Percentiles rank a stretch among this genome's conserved stretches.
These are phyloP conservation scores for Malania oleifera DNA, from an alignment of 164 flowering plant species.

Conservation along the genomic window DNA sequence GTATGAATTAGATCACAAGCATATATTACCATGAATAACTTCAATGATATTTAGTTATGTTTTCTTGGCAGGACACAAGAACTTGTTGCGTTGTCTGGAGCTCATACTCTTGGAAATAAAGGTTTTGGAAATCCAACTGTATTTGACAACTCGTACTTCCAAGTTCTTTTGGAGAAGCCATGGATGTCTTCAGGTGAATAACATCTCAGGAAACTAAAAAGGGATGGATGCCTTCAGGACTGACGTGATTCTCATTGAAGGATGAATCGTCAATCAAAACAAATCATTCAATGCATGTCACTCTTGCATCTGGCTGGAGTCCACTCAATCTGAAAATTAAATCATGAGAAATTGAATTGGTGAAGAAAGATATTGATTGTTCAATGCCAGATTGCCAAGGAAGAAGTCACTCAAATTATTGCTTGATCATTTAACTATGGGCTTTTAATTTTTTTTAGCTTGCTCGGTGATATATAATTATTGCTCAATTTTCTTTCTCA, in stretches of 20 bases:
- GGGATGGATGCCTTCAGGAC: constrained; percentile 78
- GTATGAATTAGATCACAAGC: background rate
- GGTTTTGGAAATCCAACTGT: constrained; percentile 80
- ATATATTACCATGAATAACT: background rate
- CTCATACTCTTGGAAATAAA: constrained; percentile 90
- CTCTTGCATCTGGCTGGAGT: no score
- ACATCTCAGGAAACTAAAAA: no score
- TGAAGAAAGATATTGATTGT: no score
- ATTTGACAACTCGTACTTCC: constrained; percentile 88
- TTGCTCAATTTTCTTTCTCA: background rate
- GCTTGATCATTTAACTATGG: background rate
- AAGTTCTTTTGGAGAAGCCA: constrained; percentile 83
- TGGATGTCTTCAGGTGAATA: constrained; percentile 71
- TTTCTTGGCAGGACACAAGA: constrained; percentile 63
- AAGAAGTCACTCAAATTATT: background rate
- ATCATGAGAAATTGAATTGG: no score
- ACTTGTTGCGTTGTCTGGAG: constrained; percentile 92
- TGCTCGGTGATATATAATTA: no score
- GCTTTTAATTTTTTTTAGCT: no score
- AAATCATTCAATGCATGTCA: background rate
- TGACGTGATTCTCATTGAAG: background rate
- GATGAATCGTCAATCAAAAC: background rate
- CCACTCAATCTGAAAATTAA: no score
- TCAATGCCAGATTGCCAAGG: no score
- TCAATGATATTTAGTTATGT: background rate